phyloP scores from a whole-genome alignment of 805 yeast genomes.

The Metschnikowia amazonensis region DNA sequence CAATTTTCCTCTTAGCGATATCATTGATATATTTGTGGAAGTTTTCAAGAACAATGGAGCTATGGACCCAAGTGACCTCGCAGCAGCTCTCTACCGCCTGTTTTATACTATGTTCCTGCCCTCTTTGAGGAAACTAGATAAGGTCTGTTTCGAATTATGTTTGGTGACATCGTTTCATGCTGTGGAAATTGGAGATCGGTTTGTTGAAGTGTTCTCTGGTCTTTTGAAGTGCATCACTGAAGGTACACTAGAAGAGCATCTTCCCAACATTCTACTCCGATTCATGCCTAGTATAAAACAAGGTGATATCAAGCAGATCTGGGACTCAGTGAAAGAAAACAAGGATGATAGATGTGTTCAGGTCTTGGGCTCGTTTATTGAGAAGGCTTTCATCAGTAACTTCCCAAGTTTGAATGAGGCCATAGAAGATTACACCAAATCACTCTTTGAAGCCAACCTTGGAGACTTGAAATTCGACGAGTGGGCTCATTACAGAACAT shows the following conservation, averaged over 20 bases:
- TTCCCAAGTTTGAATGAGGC: not conserved
- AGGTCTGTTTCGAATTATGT: conserved; percentile 40
- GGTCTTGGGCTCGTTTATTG: not conserved
- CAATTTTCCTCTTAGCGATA: conserved; percentile 48
- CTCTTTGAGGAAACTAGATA: conserved; percentile 45
- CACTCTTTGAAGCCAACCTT: not conserved
- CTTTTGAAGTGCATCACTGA: conserved; percentile 1
- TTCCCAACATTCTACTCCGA: not conserved
- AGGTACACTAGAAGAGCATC: not conserved
- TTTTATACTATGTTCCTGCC: conserved; percentile 44
- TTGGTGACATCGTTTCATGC: conserved; percentile 28
- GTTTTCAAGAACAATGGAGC: conserved; percentile 9
- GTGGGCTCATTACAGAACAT: conserved; percentile 7
- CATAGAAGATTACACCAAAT: not conserved
- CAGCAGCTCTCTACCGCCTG: conserved; percentile 44
- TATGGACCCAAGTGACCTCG: conserved; percentile 14
- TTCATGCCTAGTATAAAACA: not conserved
- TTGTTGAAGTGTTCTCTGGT: not conserved
- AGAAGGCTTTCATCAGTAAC: not conserved
- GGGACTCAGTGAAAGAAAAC: not conserved
- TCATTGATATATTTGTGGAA: conserved; percentile 19
- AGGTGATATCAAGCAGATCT: not conserved
- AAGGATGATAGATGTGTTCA: not conserved
- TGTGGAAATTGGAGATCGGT: conserved; percentile 1
- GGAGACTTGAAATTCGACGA: conserved; percentile 1